Evolutionary conservation across 805 yeast species (phyloP), one percentile per base, ranked within the genome.

Genomic region (Saccharomycopsis fodiens): DNA sequence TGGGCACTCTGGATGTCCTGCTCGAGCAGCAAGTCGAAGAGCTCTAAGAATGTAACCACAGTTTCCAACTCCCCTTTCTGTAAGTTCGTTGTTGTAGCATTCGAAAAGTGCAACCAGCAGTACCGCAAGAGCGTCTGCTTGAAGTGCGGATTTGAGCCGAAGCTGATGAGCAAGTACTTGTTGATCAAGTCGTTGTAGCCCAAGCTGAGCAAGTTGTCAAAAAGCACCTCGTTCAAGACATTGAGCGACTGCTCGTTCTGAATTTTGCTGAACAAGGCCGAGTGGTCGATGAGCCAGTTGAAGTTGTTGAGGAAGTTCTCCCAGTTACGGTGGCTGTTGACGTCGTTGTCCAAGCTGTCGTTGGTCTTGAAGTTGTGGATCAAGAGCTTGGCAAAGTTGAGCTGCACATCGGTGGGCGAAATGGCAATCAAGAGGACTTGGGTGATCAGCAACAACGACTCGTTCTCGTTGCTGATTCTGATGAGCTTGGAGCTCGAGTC

Each of bases 361-460:
- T 50, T 50, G n/a, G 41, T 35, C 23, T 50, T 50, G 37, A 32
- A 44, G 35, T 50, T 50, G 29, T 50, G 50, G 7, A 50, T 50
- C 29, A 50, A 42, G 8, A 50, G 39, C 30, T 47, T 46, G 23
- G 53, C 50, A 42, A 50, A 50, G 35, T 50, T 50, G 19, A 50
- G 36, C 39, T 50, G 53, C 10, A 47, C 32, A 8, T 42, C 44
- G 13, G 47, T 16, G 3, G 51, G 38, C 1, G 53, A 43, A 12
- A 47, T 44, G 3, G 51, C 39, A 3, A 50, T 50, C 8, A 50
- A 27, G 13, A 47, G 37, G 23, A 50, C 42, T 32, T 49, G 52
- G 17, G 49, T 49, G 4, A 49, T 39, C n/a, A 48, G 38, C 38
- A 50, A 15, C 34, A 50, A 23, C 3, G 48, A 44, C 25, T 50